Percentiles rank a stretch among this genome's conserved stretches.
These are phyloP conservation scores for Nitzschia putrida DNA, from an alignment of 108 stramenopile genomes.

Conservation along the genomic window DNA sequence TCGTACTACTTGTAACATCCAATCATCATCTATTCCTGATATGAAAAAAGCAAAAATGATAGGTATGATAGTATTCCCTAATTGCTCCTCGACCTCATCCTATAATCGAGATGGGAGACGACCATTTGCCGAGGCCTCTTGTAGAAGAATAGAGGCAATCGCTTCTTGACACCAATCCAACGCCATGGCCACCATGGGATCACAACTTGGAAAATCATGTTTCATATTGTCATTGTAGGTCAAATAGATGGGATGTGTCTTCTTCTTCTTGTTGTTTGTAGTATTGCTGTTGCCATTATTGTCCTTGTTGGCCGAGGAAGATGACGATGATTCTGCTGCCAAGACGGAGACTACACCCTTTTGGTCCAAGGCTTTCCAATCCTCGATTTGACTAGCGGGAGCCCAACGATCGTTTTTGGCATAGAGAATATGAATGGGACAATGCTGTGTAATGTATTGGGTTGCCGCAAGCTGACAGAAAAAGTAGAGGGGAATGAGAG, in stretches of 20 bases:
- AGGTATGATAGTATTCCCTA: too few species aligned
- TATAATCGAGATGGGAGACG: too few species aligned
- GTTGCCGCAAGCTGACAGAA: too few species aligned
- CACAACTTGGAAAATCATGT: slow-evolving; percentile 17
- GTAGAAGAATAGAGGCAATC: slow-evolving; percentile 5
- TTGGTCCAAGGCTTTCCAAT: slow-evolving; percentile 8
- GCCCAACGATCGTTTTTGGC: slow-evolving; percentile 76
- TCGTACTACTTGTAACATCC: too few species aligned
- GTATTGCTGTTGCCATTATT: background rate
- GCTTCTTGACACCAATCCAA: slow-evolving; percentile 11
- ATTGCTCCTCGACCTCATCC: too few species aligned
- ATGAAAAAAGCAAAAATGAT: too few species aligned
- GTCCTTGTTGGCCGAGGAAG: background rate
- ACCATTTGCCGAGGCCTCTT: too few species aligned
- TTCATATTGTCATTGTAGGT: background rate
- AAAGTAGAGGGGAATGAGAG: too few species aligned
- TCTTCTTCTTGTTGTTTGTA: too few species aligned
- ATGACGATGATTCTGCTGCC: background rate
- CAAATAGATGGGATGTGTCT: too few species aligned
- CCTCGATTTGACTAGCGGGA: slow-evolving; percentile 48
- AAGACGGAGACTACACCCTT: background rate
- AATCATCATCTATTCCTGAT: too few species aligned
- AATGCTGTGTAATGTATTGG: slow-evolving; percentile 36
- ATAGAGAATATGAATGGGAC: slow-evolving; percentile 57
- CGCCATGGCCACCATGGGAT: slow-evolving; percentile 7